Base-by-base conservation (phyloP, 345 rosid genomes). In the Zanthoxylum bungeanum region DNA sequence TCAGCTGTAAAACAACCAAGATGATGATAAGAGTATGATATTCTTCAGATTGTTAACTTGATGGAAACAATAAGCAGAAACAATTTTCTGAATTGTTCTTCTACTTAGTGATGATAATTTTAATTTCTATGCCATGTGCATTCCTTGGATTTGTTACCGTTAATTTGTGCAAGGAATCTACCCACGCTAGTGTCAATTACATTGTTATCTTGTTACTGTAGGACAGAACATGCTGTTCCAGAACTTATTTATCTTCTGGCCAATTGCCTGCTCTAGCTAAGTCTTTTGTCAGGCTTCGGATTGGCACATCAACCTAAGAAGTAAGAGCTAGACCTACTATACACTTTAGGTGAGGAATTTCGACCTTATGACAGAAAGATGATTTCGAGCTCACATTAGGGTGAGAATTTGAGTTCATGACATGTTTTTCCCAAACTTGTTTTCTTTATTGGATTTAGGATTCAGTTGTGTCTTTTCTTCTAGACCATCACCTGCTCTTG, bases 1-100 rank as follows among this genome's bases (percentile, higher is more conserved):
- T n/a, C n/a, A n/a, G 40, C 61, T 75, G 73, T 50, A 19, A 66
- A 51, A 69, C 50, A 28, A 61, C 52, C 53, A 37, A 17, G 21
- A 75, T n/a, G 49, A 49, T 57, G 60, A 75, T 44, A 76, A n/a
- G n/a, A n/a, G 27, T 42, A 46, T 58, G 76, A 73, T 78, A 76
- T 78, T 78, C 71, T 76, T 76, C 78, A 64, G 73, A 44, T 76
- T 68, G 61, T 66, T 56, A 19, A 66, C 64, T 61, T 40, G 62
- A 7, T 46, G 36, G 68, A 70, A 80, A 62, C 70, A 75, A 76
- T 79, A 72, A 81, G 46, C 69, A 68, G 16, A 68, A 66, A 44
- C 28, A 39, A 60, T 14, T 75, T 75, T 76, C 75, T 57, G 42
- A 73, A 31, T 57, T 69, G n/a, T n/a, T n/a, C 31, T n/a, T 37